A percentile compares a stretch with the other conserved stretches of the same genome.
These are phyloP conservation scores for Bathelium albidoporum DNA, from an alignment of 495 filamentous ascomycete species.

Conservation along the genomic window DNA sequence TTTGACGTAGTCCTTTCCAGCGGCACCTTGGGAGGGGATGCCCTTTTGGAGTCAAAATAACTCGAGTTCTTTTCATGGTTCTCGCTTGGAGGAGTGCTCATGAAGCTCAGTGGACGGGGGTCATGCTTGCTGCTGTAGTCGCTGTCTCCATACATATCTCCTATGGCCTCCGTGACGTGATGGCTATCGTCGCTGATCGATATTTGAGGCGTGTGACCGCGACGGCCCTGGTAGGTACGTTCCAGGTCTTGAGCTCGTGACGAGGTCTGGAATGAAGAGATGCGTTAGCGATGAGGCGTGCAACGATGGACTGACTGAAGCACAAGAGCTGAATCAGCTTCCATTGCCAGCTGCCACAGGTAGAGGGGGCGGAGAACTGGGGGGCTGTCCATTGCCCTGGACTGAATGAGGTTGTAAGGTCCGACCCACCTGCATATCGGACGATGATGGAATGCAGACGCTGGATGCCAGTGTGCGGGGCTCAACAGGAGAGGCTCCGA, in stretches of 20 bases:
- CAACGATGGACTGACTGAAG: background rate
- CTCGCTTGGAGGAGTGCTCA: constrained; percentile 41
- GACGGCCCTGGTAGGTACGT: constrained; percentile 30
- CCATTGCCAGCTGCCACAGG: background rate
- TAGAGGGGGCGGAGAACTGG: background rate
- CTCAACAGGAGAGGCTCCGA: constrained; percentile 3
- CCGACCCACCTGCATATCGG: constrained; percentile 3
- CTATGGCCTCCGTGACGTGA: constrained; percentile 97
- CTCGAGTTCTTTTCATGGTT: constrained; percentile 27
- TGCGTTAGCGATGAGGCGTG: background rate
- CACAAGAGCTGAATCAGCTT: background rate
- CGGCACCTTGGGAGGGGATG: constrained; percentile 16
- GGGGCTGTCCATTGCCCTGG: background rate
- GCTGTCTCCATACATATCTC: constrained; percentile 86
- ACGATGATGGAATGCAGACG: background rate
- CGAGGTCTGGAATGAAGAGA: constrained; percentile 20
- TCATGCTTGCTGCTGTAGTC: constrained; percentile 46
- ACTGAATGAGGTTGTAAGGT: background rate
- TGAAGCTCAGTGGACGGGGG: constrained; percentile 54
- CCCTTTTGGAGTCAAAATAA: constrained; percentile 31
- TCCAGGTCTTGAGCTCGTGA: constrained; percentile 31
- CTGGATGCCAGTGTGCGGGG: background rate
- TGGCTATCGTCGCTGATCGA: constrained; percentile 76
- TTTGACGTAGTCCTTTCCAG: constrained; percentile 16
- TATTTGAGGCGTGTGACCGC: constrained; percentile 55